A percentile compares a stretch with the other conserved stretches of the same genome.
These are phyloP conservation scores for Ceratocystis harringtonii DNA, from an alignment of 2,329 filamentous ascomycete species.

Conservation along the genomic window DNA sequence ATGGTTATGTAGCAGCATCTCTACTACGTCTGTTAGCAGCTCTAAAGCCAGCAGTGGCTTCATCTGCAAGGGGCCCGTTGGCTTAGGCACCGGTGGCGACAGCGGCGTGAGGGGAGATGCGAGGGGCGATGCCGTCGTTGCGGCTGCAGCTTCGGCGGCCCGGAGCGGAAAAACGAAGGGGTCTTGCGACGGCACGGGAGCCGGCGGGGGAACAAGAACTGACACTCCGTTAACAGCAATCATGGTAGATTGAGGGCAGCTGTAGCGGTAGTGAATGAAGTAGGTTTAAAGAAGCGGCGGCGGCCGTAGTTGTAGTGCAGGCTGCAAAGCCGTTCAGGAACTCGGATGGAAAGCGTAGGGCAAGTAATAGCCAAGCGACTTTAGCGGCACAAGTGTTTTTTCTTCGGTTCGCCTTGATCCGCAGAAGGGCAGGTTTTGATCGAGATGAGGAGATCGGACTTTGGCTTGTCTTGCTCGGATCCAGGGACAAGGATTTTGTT, in stretches of 20 bases:
- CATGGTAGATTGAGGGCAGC: neutral
- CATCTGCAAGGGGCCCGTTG: slow-evolving; percentile 32
- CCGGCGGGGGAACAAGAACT: slow-evolving; percentile 26
- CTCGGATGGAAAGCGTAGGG: neutral
- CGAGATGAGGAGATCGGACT: neutral
- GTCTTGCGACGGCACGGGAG: slow-evolving; percentile 31
- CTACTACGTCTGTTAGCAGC: slow-evolving; percentile 57
- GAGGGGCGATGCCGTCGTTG: slow-evolving; percentile 13
- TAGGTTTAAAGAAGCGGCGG: neutral
- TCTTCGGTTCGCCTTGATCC: neutral
- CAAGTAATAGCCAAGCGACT: neutral
- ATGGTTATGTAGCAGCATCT: slow-evolving; percentile 54
- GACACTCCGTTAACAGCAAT: neutral
- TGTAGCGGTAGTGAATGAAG: neutral
- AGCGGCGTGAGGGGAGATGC: slow-evolving; percentile 19
- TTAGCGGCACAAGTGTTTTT: neutral
- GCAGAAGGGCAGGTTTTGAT: neutral
- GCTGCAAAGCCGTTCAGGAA: too few relatives aligned
- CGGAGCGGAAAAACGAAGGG: slow-evolving; percentile 22
- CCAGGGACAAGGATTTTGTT: neutral
- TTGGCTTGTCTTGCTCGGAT: neutral
- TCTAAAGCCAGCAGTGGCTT: slow-evolving; percentile 62
- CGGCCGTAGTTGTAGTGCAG: too few relatives aligned
- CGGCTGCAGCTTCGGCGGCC: slow-evolving; percentile 5
- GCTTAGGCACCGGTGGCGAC: slow-evolving; percentile 21